Evolutionary conservation across 306 rosid species (phyloP), one percentile per base, ranked within the genome.

Genomic region (Rosa chinensis): DNA sequence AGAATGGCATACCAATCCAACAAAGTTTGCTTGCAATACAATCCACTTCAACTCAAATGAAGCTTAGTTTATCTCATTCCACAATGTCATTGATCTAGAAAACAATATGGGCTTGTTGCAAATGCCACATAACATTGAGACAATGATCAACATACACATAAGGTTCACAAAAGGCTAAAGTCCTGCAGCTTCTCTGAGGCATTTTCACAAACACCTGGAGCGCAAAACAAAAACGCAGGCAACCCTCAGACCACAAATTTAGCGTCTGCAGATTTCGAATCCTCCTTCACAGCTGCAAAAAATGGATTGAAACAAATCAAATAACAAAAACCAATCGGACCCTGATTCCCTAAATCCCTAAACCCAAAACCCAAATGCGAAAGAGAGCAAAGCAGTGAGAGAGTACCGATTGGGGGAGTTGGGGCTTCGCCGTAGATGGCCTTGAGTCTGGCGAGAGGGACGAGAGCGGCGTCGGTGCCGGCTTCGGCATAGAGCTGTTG

Each of bases 401-500:
- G 79, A 44, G 77, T 88, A 94, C 99, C 97, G 10, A 59, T 78
- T 39, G 79, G 84, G 74, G 92, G 62, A 37, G 72, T 66, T 0
- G 90, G 81, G 52, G 84, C 87, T 45, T 94, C 99, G 6, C 97
- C 97, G 25, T 89, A 89, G 64, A 94, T 88, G 61, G 89, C 92
- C 82, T 82, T 85, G 77, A 94, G 87, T 74, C 89, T 90, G 20
- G 86, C 53, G 23, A 92, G 84, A 8, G 99, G 90, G 47, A 94
- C 87, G 39, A 71, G 21, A 1, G 92, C 83, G 12, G 89, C 75
- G 28, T 87, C 93, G 12, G 82, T 40, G 0, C 86, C 74, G 20
- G 97, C 92, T 72, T 90, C 97, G 10, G 93, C 83, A 73, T 58
- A 89, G 37, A 94, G 93, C 85, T 88, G 90, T 53, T 94, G 93